Evolutionary conservation across 805 yeast genomes (phyloP).

Genomic region (Pichia kluyveri): DNA sequence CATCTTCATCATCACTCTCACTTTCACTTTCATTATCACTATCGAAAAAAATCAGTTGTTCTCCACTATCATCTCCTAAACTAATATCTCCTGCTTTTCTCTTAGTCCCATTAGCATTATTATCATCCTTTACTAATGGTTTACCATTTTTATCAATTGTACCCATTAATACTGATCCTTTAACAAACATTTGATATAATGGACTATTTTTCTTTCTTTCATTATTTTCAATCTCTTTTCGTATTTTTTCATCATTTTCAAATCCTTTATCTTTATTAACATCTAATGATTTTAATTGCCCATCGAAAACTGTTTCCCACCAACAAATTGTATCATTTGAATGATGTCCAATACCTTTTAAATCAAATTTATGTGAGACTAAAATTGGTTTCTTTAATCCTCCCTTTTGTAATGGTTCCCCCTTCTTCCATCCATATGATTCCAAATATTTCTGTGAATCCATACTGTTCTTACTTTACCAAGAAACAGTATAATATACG

Average conservation of each 20-base stretch:
- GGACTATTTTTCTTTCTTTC: slow-evolving; percentile 42
- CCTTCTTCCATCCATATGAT: slow-evolving; percentile 87
- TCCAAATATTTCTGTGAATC: slow-evolving; percentile 64
- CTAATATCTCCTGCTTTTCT: too few species aligned
- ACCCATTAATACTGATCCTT: slow-evolving; percentile 79
- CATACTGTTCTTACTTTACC: background rate
- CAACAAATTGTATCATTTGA: slow-evolving; percentile 75
- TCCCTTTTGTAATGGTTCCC: slow-evolving; percentile 73
- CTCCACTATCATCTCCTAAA: slow-evolving; percentile 4
- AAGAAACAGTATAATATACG: too few species aligned
- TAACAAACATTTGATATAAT: slow-evolving; percentile 75
- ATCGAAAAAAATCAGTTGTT: slow-evolving; percentile 17
- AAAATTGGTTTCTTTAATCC: slow-evolving; percentile 79
- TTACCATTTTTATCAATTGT: slow-evolving; percentile 34
- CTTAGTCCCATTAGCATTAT: background rate
- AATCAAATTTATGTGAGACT: slow-evolving; percentile 85
- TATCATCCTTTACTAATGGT: slow-evolving; percentile 6
- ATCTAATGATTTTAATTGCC: slow-evolving; percentile 73
- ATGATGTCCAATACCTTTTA: slow-evolving; percentile 82
- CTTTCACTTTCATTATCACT: slow-evolving; percentile 11
- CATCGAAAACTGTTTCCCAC: slow-evolving; percentile 97
- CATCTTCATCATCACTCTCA: too few species aligned
- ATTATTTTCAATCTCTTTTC: slow-evolving; percentile 40
- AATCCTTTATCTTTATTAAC: slow-evolving; percentile 7
- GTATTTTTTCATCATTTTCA: slow-evolving; percentile 23